Percentiles rank a stretch among this genome's conserved stretches.
Evolutionary conservation across 2,329 filamentous ascomycete genomes (phyloP).

Genomic region (Calonectria henricotiae): DNA sequence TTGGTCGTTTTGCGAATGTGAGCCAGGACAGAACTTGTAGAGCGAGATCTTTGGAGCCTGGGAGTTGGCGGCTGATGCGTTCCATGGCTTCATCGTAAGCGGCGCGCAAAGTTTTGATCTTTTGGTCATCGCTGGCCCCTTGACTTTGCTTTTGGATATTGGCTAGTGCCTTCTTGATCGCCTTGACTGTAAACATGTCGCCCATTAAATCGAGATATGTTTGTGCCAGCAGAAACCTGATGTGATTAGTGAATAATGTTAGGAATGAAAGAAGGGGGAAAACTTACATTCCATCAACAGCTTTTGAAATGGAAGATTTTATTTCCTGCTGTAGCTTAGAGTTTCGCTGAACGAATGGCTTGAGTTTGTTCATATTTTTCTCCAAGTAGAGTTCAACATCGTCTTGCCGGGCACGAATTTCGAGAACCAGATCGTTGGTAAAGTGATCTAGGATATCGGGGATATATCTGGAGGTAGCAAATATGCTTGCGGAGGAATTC

Average conservation of each 20-base stretch:
- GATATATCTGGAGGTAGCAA: constrained; percentile 17
- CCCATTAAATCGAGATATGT: constrained; percentile 21
- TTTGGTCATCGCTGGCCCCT: constrained; percentile 6
- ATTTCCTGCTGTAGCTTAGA: constrained; percentile 26
- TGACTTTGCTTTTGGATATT: constrained; percentile 19
- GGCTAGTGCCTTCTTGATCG: constrained; percentile 9
- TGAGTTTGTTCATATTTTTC: constrained; percentile 27
- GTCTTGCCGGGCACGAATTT: constrained; percentile 21
- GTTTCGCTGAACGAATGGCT: constrained; percentile 17
- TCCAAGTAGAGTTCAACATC: constrained; percentile 23
- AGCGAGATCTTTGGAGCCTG: neutral
- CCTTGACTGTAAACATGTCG: constrained; percentile 11
- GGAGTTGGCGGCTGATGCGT: constrained; percentile 7
- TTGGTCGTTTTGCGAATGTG: constrained; percentile 21
- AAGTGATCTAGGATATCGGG: constrained; percentile 18
- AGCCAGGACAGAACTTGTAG: constrained; percentile 17
- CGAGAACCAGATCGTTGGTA: neutral
- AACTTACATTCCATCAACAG: constrained; percentile 27
- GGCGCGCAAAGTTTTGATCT: neutral
- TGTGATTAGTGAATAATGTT: neutral
- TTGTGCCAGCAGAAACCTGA: constrained; percentile 26
- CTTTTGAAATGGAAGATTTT: constrained; percentile 23
- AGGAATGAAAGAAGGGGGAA: neutral
- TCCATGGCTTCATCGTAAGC: constrained; percentile 17
- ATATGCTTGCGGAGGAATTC: neutral